Evolutionary conservation across 2,329 filamentous ascomycete genomes (phyloP), one percentile per base, ranked within the genome.

Genomic region (Aspergillus transmontanensis): DNA sequence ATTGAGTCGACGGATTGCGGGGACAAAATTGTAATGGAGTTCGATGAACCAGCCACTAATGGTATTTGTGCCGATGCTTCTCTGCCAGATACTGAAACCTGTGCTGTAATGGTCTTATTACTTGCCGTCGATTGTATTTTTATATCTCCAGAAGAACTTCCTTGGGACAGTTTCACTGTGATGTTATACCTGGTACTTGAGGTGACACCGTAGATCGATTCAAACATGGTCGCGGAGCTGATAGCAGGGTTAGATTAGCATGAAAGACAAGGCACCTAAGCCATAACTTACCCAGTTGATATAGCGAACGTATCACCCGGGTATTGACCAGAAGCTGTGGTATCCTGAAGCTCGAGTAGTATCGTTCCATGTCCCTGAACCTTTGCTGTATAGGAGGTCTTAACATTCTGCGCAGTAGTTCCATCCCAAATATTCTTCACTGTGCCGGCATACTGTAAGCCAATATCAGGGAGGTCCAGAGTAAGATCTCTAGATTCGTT

Each of bases 401-500:
- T 64, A 9, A 75, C 73, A 43, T 63, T 54, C 2, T 59, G 32
- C 3, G 55, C 58, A 0, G 57, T 67, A 5, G 67, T 66, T 0
- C 64, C 65, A 6, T 54, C 68, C 74, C 75, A 79, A 6, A 78
- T 69, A 65, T 78, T 66, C 57, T 67, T 73, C 28, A 76, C 57
- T 0, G 36, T 64, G 0, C 69, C 68, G 0, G 83, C 83, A 46
- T 71, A 73, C 6, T 74, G 71, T 16, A 85, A 68, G 0, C 82
- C 82, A 16, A 76, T 65, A 59, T 78, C 76, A 0, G 79, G 70
- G 5, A 85, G 66, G 62, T 83, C 76, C 5, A 86, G 65, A 0
- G 77, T 72, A 14, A 84, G 74, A 0, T 76, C 73, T 61, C 83
- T 78, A 0, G 78, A 75, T 55, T 79, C 75, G 43, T 82, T 81